phyloP scores from a whole-genome alignment of 441 rosid species.

The Daphne laureola region DNA sequence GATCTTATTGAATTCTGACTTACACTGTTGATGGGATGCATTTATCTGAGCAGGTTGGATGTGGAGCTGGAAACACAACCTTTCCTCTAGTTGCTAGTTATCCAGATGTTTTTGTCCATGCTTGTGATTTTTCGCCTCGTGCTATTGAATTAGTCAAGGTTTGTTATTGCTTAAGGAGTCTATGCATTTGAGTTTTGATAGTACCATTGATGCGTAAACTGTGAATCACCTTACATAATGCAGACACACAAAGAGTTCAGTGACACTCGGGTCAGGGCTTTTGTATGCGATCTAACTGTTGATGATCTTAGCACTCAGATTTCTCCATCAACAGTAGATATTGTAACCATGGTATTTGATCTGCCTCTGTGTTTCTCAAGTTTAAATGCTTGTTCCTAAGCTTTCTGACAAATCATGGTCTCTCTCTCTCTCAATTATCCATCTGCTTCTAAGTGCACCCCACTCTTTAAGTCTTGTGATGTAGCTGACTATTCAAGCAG shows the following conservation, averaged over 20 bases:
- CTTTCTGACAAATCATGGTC: slow-evolving; percentile 2
- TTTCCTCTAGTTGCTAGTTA: slow-evolving; percentile 74
- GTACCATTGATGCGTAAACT: background rate
- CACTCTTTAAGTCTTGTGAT: slow-evolving; percentile 13
- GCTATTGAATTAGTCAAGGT: slow-evolving; percentile 91
- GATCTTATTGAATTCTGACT: background rate
- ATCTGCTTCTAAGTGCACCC: background rate
- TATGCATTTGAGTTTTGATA: background rate
- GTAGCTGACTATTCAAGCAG: slow-evolving; percentile 68
- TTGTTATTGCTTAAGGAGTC: background rate
- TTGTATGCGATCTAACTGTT: slow-evolving; percentile 68
- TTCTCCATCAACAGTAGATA: slow-evolving; percentile 69
- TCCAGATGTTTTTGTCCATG: slow-evolving; percentile 72
- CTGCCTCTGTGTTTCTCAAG: slow-evolving; percentile 2
- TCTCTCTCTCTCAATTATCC: background rate
- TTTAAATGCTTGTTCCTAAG: slow-evolving; percentile 9
- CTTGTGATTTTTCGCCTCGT: slow-evolving; percentile 85
- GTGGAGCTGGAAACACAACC: slow-evolving; percentile 91
- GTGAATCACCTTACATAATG: slow-evolving; percentile 16
- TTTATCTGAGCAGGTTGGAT: slow-evolving; percentile 58
- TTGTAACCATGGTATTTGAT: slow-evolving; percentile 81
- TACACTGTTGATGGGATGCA: slow-evolving; percentile 4
- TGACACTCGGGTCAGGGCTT: slow-evolving; percentile 49
- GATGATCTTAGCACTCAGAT: slow-evolving; percentile 69
- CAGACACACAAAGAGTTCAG: slow-evolving; percentile 80